A percentile compares a stretch with the other conserved stretches of the same genome.
Evolutionary conservation across 805 yeast genomes (phyloP).

Genomic region (Lipomyces spencermartinsiae): DNA sequence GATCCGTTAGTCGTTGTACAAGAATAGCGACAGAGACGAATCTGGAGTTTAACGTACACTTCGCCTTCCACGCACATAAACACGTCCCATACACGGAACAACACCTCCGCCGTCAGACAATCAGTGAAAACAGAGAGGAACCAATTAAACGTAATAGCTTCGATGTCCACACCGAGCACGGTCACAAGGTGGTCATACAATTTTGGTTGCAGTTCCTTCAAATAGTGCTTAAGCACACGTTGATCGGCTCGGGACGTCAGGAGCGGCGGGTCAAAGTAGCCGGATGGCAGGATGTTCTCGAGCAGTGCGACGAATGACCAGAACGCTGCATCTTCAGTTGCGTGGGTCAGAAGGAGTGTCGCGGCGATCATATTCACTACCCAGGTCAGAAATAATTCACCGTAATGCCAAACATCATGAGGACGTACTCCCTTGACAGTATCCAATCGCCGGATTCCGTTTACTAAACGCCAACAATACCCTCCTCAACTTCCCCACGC

Average conservation of each 20-base stretch:
- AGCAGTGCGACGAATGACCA: conserved; percentile 58
- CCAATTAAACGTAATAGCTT: conserved; percentile 62
- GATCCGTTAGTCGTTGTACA: background rate
- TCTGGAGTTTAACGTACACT: conserved; percentile 39
- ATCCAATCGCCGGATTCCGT: conserved; percentile 57
- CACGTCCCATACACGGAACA: conserved; percentile 60
- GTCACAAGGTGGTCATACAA: conserved; percentile 49
- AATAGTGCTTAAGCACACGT: conserved; percentile 47
- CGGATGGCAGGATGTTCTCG: conserved; percentile 56
- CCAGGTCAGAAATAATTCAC: conserved; percentile 26
- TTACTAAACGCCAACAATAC: conserved; percentile 58
- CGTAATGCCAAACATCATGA: background rate
- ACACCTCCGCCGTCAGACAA: conserved; percentile 56
- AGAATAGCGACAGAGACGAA: conserved; percentile 39
- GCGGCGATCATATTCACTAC: conserved; percentile 64
- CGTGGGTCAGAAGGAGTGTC: conserved; percentile 53
- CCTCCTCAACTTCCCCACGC: conserved; percentile 54
- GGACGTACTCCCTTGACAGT: conserved; percentile 56
- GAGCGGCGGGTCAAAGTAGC: conserved; percentile 50
- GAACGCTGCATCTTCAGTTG: conserved; percentile 59
- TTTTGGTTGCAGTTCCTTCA: conserved; percentile 51
- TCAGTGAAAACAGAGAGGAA: conserved; percentile 62
- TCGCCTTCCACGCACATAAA: conserved; percentile 53
- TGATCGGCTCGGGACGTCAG: conserved; percentile 52
- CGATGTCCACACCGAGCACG: conserved; percentile 52